Evolutionary conservation across 495 filamentous ascomycete species (phyloP).

Genomic region (Pseudoneurospora amorphoporcata): DNA sequence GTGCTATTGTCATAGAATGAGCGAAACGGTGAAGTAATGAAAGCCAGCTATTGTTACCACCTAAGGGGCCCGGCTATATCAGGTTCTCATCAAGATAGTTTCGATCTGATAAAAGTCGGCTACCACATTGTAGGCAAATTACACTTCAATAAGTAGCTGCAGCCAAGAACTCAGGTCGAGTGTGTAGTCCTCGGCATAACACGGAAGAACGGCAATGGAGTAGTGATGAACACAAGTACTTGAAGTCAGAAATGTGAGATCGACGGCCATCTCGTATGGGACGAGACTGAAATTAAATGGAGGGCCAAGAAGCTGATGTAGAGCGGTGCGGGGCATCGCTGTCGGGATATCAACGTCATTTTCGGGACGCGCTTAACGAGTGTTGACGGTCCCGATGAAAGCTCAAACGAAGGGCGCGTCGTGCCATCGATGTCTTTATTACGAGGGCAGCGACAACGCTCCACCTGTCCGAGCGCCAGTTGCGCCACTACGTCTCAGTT

Average conservation of each 20-base stretch:
- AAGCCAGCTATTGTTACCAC: not conserved
- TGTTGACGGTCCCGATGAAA: not conserved
- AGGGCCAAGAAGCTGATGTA: not conserved
- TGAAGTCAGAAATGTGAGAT: not conserved
- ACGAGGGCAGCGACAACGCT: not conserved
- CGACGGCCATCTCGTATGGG: not conserved
- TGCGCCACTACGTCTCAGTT: not conserved
- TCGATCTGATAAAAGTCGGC: not conserved
- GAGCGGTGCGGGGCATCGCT: not conserved
- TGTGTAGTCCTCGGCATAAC: not conserved
- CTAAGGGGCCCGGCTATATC: not conserved
- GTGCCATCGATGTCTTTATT: not conserved
- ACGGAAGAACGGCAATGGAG: not conserved
- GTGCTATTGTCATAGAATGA: slow-evolving; percentile 53
- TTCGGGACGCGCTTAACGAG: not conserved
- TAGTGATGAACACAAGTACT: not conserved
- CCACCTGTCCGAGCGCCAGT: not conserved
- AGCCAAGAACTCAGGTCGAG: not conserved
- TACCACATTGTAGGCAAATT: not conserved
- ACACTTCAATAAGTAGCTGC: not conserved
- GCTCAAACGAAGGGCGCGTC: not conserved
- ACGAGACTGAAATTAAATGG: not conserved
- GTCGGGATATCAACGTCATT: not conserved
- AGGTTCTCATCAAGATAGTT: not conserved
- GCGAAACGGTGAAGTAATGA: not conserved